These are phyloP conservation scores for Zoysia pacifica DNA, from an alignment of 176 grass and related monocot species.

Conservation along the genomic window DNA sequence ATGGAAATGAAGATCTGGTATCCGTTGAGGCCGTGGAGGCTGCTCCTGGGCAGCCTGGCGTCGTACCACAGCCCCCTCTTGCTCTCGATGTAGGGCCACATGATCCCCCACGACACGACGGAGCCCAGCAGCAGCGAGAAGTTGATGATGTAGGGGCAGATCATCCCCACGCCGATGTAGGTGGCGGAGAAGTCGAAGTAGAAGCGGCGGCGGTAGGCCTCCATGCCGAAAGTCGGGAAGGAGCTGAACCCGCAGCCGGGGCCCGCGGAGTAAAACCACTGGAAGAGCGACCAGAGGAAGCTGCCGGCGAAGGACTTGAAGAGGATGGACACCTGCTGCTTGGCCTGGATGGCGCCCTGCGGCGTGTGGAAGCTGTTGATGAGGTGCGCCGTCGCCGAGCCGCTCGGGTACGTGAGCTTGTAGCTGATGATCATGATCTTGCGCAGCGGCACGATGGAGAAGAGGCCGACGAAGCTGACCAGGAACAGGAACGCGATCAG, in stretches of 20 bases:
- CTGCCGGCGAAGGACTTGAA: constrained; percentile 59
- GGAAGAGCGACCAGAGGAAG: constrained; percentile 67
- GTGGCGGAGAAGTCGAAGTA: constrained; percentile 75
- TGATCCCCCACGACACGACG: constrained; percentile 60
- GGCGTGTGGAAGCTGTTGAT: constrained; percentile 80
- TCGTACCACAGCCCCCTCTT: constrained; percentile 60
- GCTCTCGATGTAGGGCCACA: constrained; percentile 67
- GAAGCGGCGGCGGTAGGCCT: constrained; percentile 48
- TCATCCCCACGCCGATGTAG: constrained; percentile 66
- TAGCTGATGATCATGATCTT: constrained; percentile 68
- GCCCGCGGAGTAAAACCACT: constrained; percentile 57
- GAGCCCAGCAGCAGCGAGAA: constrained; percentile 53
- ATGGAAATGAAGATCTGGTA: constrained; percentile 84
- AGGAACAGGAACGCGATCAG: constrained; percentile 63
- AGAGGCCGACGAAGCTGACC: constrained; percentile 55
- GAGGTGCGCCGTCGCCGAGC: constrained; percentile 59
- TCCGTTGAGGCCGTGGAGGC: constrained; percentile 56
- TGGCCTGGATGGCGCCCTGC: constrained; percentile 53
- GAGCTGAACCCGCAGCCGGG: constrained; percentile 43
- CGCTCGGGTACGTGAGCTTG: constrained; percentile 57
- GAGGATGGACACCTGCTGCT: constrained; percentile 52
- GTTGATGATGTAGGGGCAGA: constrained; percentile 72
- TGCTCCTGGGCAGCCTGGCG: constrained; percentile 25
- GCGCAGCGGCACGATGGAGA: constrained; percentile 45
- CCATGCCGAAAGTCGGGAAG: constrained; percentile 60